Evolutionary conservation across 331 rosid species (phyloP), one percentile per base, ranked within the genome.

Genomic region (Pyrus hybrid): DNA sequence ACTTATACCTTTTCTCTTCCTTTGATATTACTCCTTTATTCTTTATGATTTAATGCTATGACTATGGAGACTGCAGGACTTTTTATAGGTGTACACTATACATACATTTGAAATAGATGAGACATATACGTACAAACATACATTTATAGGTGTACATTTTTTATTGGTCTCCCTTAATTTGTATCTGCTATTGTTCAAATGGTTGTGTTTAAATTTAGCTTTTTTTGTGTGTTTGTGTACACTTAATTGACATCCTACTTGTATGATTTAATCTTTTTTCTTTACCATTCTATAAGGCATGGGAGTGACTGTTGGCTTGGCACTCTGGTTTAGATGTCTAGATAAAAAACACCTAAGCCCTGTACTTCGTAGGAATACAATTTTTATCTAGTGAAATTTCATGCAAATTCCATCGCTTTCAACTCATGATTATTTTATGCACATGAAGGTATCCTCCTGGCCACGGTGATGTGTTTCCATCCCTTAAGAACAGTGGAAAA

Each of bases 381-480:
- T 62, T 63, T 72, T 4, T 7, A 21, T 53, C 11, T 54, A 13
- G 53, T 29, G 9, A 54, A 17, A 70, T 70, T 30, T 72, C 16
- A 9, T 35, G 8, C 20, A 26, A 30, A 32, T 56, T 5, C 33
- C 20, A 20, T 74, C 10, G 13, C 3, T 20, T 76, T 62, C 9
- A 32, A 23, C 68, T 74, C 51, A 64, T 60, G 47, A 57, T 63
- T 54, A 12, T 51, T 53, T 74, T 51, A 21, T 81, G 70, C 69
- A 72, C 72, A 32, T 64, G 72, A 76, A 95, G 99, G 99, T 95
- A 90, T 78, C 99, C 99, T 85, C 99, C 99, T 61, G 99, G 99
- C 76, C 97, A 95, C 41, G 99, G 99, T 29, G 99, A 95, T 73
- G 97, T 95, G 79, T 95, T 95, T 84, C 90, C 97, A 82, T 86